Base-by-base conservation (phyloP, 2,329 filamentous ascomycete genomes). In the Colletotrichum theobromicola region DNA sequence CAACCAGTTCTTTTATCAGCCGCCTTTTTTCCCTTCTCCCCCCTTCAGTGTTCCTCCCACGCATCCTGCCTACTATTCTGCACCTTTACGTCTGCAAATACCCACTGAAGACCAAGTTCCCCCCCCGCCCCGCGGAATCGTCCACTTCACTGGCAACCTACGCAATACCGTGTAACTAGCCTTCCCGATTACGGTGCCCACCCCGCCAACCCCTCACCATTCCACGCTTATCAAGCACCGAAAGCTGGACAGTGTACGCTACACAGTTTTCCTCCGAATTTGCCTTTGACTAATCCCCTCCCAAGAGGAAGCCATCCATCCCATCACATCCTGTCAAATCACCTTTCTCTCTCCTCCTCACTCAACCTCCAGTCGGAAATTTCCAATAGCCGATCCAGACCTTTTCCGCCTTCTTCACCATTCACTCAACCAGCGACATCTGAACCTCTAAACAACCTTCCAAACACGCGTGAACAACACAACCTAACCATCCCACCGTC, bases 141-240 rank as follows among this genome's bases (percentile, higher is more conserved):
- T 50, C 42, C 42, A 50, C 42, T 50, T 50, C 42, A 50, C 42
- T 50, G 42, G 42, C 50, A 55, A 66, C 37, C 32, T 62, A 50
- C 42, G 32, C 72, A 28, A 63, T 74, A 75, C 72, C 55, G 72
- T 75, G 69, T 35, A 34, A 61, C 6, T 28, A 34, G 67, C 18
- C 16, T 28, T 8, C 34, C 42, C 60, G 62, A 75, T 72, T 58
- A 74, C 70, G 7, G 61, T 74, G 63, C 16, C 62, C 71, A 71
- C 74, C 74, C 74, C 67, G 74, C 71, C 74, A 70, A 76, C 67
- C 74, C 74, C 74, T 74, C 71, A 73, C 67, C 65, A 55, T 67
- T 67, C 46, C 66, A 55, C 72, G 72, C 72, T 74, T 67, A 67
- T 75, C 72, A 72, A 75, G 68, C 72, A 72, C 62, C 18, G 34